phyloP scores from a whole-genome alignment of 371 early-diverging fungal genomes.

The Nosema bombycis region DNA sequence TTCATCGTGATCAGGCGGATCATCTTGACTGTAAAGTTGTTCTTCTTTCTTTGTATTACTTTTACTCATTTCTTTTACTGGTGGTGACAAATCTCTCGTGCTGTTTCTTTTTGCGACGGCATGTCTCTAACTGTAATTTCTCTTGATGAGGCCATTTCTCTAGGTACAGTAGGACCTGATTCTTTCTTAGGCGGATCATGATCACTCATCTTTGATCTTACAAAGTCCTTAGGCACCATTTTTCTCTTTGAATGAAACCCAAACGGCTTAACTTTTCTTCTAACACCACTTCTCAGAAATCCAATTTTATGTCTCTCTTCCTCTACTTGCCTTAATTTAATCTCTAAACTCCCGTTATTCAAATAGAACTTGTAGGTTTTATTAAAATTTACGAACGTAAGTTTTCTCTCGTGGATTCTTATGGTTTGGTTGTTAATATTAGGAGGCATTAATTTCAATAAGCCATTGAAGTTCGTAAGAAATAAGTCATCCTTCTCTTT shows the following conservation, averaged over 20 bases:
- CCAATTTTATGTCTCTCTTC: slow-evolving; percentile 3
- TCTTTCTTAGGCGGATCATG: neutral
- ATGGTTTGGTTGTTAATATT: slow-evolving; percentile 20
- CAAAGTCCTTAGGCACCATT: too few relatives aligned
- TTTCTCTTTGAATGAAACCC: slow-evolving; percentile 17
- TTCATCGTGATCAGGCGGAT: too few relatives aligned
- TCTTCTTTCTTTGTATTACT: too few relatives aligned
- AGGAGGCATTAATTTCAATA: neutral
- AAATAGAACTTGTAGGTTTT: slow-evolving; percentile 21
- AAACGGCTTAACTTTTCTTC: slow-evolving; percentile 39
- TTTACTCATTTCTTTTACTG: neutral
- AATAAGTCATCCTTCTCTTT: slow-evolving; percentile 22
- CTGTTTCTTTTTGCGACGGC: neutral
- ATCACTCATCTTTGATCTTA: too few relatives aligned
- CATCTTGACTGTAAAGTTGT: too few relatives aligned
- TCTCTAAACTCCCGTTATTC: slow-evolving; percentile 22
- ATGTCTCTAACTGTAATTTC: neutral
- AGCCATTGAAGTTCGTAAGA: slow-evolving; percentile 16
- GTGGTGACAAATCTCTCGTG: neutral
- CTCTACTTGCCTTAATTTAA: slow-evolving; percentile 19
- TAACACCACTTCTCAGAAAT: neutral
- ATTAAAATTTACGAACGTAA: slow-evolving; percentile 28
- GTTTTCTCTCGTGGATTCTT: slow-evolving; percentile 31
- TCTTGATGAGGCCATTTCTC: neutral
- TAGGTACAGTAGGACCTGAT: neutral